A percentile compares a stretch with the other conserved stretches of the same genome.
Conservation (phyloP, 1,284 basidiomycete genomes). For the Pholiota adiposa region DNA sequence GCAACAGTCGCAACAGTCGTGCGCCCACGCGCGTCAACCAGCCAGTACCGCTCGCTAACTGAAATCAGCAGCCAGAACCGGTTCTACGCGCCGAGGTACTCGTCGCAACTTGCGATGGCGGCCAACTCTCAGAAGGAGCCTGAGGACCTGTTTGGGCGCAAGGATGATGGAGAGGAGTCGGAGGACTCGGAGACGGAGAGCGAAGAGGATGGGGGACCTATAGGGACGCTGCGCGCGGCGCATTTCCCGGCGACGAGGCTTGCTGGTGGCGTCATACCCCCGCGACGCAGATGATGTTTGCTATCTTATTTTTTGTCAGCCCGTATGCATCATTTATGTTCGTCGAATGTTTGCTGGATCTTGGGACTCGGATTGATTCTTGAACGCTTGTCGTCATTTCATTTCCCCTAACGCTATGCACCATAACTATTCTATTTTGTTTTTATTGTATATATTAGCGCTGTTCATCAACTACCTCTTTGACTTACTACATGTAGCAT, state of each 20-base stretch:
- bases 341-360: neutral
- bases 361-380: slow-evolving; percentile 5
- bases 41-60: slow-evolving; percentile 48
- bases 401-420: slow-evolving; percentile 1
- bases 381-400: neutral
- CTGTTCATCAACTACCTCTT: neutral
- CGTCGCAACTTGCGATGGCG: slow-evolving; percentile 23
- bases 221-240: neutral
- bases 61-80: slow-evolving; percentile 53
- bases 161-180: slow-evolving; percentile 35
- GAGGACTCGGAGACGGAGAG: slow-evolving; percentile 45
- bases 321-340: slow-evolving; percentile 1
- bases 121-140: slow-evolving; percentile 25
- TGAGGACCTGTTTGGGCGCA: slow-evolving; percentile 38
- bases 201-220: slow-evolving; percentile 40
- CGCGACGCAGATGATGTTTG: slow-evolving; percentile 17
- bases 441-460: slow-evolving; percentile 19
- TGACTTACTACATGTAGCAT: slow-evolving; percentile 20
- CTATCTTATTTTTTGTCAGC: neutral
- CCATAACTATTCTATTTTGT: slow-evolving; percentile 16
- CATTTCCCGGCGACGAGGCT: slow-evolving; percentile 53
- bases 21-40: slow-evolving; percentile 24
- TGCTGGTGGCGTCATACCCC: slow-evolving; percentile 43
- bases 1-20: slow-evolving; percentile 27
- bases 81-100: slow-evolving; percentile 26